A percentile compares a stretch with the other conserved stretches of the same genome.
These are phyloP conservation scores for Selaginella moellendorffii DNA, from an alignment of 75 land plant genomes.

Conservation along the genomic window DNA sequence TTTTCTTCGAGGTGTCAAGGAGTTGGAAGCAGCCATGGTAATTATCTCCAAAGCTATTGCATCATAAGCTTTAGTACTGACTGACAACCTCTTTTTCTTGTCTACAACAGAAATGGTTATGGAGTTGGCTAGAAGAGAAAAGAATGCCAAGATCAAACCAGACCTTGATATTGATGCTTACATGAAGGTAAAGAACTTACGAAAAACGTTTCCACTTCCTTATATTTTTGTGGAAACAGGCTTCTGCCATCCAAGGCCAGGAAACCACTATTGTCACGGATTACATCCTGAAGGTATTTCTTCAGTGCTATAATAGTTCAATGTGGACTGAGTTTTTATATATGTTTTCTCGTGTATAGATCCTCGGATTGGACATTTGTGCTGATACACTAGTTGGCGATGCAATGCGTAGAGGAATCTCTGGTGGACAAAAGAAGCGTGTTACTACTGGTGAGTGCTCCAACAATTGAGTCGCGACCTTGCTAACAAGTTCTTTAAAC, in stretches of 20 bases:
- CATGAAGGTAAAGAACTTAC: conserved; percentile 87
- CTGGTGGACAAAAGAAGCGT: conserved; percentile 7
- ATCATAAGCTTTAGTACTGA: not conserved
- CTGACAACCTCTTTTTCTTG: not conserved
- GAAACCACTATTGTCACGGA: conserved; percentile 11
- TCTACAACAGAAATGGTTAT: conserved; percentile 77
- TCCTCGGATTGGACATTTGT: conserved; percentile 4
- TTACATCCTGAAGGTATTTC: conserved; percentile 22
- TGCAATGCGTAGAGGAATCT: conserved; percentile 5
- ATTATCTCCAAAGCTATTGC: not conserved
- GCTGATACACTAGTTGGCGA: conserved; percentile 2
- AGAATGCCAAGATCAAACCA: conserved; percentile 53
- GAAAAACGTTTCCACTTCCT: no score
- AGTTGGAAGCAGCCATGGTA: conserved; percentile 4
- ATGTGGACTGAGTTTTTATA: no score
- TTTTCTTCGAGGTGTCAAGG: conserved; percentile 1
- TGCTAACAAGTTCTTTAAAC: not conserved
- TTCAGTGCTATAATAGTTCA: no score
- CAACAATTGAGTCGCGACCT: no score
- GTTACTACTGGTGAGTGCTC: conserved; percentile 5
- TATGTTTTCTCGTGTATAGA: not conserved
- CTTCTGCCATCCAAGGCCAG: conserved; percentile 17
- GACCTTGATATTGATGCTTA: conserved; percentile 79
- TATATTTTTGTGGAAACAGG: conserved; percentile 15
- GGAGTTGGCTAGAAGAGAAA: conserved; percentile 69